Percentiles rank a stretch among this genome's conserved stretches.
Evolutionary conservation across 192 early-diverging fungal species (phyloP).

Genomic region (Backusella tuberculispora): DNA sequence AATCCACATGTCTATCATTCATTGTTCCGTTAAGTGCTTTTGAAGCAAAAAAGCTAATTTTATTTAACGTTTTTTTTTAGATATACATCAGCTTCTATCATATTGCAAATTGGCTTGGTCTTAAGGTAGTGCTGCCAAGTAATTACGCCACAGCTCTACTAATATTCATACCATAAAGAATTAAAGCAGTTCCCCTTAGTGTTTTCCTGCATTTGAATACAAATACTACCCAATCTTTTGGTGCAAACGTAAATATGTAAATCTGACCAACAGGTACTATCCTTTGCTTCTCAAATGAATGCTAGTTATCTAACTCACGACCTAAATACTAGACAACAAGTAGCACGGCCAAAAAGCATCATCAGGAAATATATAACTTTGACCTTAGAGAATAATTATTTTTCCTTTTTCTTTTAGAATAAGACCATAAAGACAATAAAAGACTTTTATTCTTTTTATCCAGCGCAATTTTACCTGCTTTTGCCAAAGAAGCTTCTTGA

Average conservation of each 20-base stretch:
- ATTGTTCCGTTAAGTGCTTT: not conserved
- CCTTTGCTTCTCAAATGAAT: slow-evolving; percentile 3
- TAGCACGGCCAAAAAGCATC: slow-evolving; percentile 8
- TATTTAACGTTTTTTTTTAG: slow-evolving; percentile 5
- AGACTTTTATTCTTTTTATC: slow-evolving; percentile 7
- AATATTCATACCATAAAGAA: not conserved
- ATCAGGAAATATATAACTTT: slow-evolving; percentile 12
- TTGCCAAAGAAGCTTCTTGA: slow-evolving; percentile 9
- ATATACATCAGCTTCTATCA: slow-evolving; percentile 12
- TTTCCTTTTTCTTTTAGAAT: slow-evolving; percentile 7
- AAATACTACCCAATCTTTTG: slow-evolving; percentile 1
- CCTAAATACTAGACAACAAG: slow-evolving; percentile 11
- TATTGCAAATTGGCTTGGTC: slow-evolving; percentile 5
- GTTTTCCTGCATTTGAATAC: slow-evolving; percentile 6
- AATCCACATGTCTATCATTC: slow-evolving; percentile 6
- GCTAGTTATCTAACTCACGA: slow-evolving; percentile 9
- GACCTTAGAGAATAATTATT: slow-evolving; percentile 9
- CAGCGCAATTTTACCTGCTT: not conserved
- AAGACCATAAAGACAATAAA: slow-evolving; percentile 9
- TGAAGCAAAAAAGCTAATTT: not conserved
- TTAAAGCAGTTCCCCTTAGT: slow-evolving; percentile 9
- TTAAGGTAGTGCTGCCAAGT: slow-evolving; percentile 2
- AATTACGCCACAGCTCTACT: not conserved
- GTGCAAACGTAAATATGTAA: slow-evolving; percentile 6
- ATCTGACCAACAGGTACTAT: slow-evolving; percentile 5